phyloP scores from a whole-genome alignment of 495 filamentous ascomycete genomes.

The Aspergillus wentii region DNA sequence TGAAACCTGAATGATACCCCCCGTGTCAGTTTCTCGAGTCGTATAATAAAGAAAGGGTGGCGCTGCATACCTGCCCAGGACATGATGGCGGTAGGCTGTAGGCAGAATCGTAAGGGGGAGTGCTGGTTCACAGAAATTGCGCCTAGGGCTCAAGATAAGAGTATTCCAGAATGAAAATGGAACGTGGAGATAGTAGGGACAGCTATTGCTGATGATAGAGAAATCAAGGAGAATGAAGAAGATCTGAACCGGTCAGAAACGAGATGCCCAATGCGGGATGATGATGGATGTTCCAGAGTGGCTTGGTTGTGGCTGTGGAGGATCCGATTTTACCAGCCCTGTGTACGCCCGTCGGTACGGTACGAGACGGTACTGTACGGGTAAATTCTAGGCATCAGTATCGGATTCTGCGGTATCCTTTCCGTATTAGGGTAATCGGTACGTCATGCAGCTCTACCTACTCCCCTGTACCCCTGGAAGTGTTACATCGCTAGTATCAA shows the following conservation, averaged over 20 bases:
- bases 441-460: too few species aligned
- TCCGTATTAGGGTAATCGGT: too few species aligned
- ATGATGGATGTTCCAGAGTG: constrained; percentile 9
- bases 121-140: too few species aligned
- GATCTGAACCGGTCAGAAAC: constrained; percentile 7
- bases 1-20: constrained; percentile 63
- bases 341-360: too few species aligned
- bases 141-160: too few species aligned
- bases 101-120: constrained; percentile 1
- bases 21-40: constrained; percentile 3
- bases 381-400: too few species aligned
- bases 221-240: background rate
- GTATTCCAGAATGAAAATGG: too few species aligned
- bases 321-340: background rate
- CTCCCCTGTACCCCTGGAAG: too few species aligned
- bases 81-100: constrained; percentile 40
- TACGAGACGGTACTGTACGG: too few species aligned
- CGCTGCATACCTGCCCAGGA: constrained; percentile 56
- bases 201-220: background rate
- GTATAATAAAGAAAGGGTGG: background rate
- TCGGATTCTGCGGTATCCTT: too few species aligned
- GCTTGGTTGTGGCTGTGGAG: constrained; percentile 14
- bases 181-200: background rate
- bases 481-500: too few species aligned
- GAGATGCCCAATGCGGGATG: constrained; percentile 18